Percentiles rank a stretch among this genome's conserved stretches.
These are phyloP conservation scores for Paraconiothyrium brasiliense DNA, from an alignment of 2,329 filamentous ascomycete genomes.

Conservation along the genomic window DNA sequence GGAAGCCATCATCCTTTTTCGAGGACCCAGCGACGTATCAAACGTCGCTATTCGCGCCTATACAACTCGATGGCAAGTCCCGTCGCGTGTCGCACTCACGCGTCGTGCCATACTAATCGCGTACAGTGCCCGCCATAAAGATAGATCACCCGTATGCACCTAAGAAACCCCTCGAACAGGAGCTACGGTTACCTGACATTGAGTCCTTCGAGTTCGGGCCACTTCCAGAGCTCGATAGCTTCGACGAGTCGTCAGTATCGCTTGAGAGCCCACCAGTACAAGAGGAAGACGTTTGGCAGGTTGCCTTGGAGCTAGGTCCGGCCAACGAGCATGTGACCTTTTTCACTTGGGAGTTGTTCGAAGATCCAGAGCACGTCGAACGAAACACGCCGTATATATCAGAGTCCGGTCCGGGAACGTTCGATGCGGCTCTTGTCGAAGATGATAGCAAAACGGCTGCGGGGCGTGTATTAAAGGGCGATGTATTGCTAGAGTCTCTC, in stretches of 20 bases:
- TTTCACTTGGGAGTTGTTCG: conserved; percentile 76
- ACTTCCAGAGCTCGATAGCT: conserved; percentile 44
- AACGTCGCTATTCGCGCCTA: conserved; percentile 43
- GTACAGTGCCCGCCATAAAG: conserved; percentile 45
- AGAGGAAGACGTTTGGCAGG: conserved; percentile 51
- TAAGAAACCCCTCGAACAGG: conserved; percentile 43
- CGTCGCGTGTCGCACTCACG: conserved; percentile 37
- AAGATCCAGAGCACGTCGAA: conserved; percentile 53
- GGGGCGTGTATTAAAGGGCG: conserved; percentile 49
- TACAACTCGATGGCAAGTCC: conserved; percentile 48
- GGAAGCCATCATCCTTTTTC: conserved; percentile 62
- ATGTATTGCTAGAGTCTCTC: conserved; percentile 61
- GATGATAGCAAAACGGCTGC: conserved; percentile 54
- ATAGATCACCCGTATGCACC: conserved; percentile 53
- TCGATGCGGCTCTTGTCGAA: conserved; percentile 67
- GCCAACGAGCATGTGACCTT: conserved; percentile 52
- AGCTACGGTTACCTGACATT: conserved; percentile 50
- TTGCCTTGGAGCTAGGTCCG: conserved; percentile 44
- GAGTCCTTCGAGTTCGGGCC: conserved; percentile 53
- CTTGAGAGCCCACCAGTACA: conserved; percentile 37
- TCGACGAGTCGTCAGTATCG: conserved; percentile 44
- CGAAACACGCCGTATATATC: conserved; percentile 66
- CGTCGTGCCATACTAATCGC: conserved; percentile 36
- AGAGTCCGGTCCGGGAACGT: conserved; percentile 72
- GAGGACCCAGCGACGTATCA: conserved; percentile 30